These are phyloP conservation scores for Zymoseptoria crescenta DNA, from an alignment of 2,329 filamentous ascomycete genomes.

Conservation along the genomic window DNA sequence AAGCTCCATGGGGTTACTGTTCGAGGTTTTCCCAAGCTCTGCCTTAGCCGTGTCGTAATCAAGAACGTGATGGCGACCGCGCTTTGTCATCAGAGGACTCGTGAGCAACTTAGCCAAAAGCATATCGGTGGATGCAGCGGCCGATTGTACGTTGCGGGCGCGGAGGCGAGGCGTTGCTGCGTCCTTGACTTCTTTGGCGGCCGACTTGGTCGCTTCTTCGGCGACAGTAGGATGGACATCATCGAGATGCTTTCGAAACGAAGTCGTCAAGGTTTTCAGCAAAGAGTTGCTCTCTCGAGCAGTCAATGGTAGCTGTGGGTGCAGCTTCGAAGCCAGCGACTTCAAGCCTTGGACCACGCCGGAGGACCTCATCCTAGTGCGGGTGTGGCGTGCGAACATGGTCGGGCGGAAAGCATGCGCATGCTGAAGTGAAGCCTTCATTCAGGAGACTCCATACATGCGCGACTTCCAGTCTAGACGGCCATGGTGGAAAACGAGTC, in stretches of 20 bases:
- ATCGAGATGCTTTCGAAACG: conserved; percentile 57
- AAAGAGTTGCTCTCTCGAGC: conserved; percentile 52
- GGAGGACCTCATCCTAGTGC: conserved; percentile 44
- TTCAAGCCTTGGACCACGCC: conserved; percentile 40
- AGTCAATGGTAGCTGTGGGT: conserved; percentile 46
- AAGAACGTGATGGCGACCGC: conserved; percentile 1
- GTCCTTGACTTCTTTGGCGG: conserved; percentile 15
- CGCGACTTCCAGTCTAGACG: neutral
- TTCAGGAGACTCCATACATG: neutral
- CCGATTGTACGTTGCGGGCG: conserved; percentile 24
- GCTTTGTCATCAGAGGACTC: conserved; percentile 40
- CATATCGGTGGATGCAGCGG: conserved; percentile 33
- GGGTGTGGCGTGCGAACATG: conserved; percentile 16
- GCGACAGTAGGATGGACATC: conserved; percentile 42
- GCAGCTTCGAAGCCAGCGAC: conserved; percentile 47
- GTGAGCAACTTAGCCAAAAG: conserved; percentile 45
- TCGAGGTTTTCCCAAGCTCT: conserved; percentile 17
- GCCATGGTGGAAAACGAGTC: neutral
- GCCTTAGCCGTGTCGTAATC: conserved; percentile 21
- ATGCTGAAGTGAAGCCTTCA: neutral
- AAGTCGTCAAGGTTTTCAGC: conserved; percentile 52
- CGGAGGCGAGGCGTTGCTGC: neutral
- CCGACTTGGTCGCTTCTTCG: conserved; percentile 4
- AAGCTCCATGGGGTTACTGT: conserved; percentile 34
- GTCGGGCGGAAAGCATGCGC: neutral